Base-by-base conservation (phyloP, 2,329 filamentous ascomycete genomes). In the Neurospora crassa region DNA sequence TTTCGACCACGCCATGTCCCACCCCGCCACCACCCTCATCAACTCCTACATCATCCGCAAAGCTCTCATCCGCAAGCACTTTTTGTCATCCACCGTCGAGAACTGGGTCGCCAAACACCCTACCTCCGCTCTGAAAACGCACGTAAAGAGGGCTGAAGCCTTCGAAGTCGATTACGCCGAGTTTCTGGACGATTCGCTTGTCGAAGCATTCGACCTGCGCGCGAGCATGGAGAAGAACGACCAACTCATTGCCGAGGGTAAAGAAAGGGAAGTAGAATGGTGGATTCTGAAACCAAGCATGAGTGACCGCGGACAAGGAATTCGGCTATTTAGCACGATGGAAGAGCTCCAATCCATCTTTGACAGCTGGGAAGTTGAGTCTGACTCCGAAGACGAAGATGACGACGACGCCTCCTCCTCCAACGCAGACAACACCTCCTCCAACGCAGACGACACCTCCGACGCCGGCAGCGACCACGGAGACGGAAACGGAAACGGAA, bases 201-300 rank as follows among this genome's bases (percentile, higher is more conserved):
- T 97, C 1, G 96, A 99, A 80, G 92, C 92, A 0, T 98, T 91
- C 79, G 96, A 98, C 77, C 82, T 99, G 69, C 86, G 90, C 24
- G 92, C 93, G 71, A 94, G 92, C 75, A 86, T 96, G 80, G 87
- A 88, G 41, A 85, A 84, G 67, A 97, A 97, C 76, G 88, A 87
- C 68, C 81, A 80, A 16, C 74, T 74, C 14, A 73, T 71, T 1
- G 68, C 70, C 3, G 53, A 68, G 10, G 63, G 42, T 6, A 67
- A 67, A 14, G 59, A 18, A 12, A 41, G 81, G 40, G 82, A 86
- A 59, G 86, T 87, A 72, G 89, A 96, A 79, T 99, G 95, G 95
- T 99, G 96, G 96, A 98, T 99, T 75, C 81, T 99, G 72, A 99
- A 99, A 82, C 95, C 96, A 0, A 92, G 95, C 10, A 98, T 99